Evolutionary conservation across 2,329 filamentous ascomycete genomes (phyloP).

Genomic region (Pyrenochaeta sp.): DNA sequence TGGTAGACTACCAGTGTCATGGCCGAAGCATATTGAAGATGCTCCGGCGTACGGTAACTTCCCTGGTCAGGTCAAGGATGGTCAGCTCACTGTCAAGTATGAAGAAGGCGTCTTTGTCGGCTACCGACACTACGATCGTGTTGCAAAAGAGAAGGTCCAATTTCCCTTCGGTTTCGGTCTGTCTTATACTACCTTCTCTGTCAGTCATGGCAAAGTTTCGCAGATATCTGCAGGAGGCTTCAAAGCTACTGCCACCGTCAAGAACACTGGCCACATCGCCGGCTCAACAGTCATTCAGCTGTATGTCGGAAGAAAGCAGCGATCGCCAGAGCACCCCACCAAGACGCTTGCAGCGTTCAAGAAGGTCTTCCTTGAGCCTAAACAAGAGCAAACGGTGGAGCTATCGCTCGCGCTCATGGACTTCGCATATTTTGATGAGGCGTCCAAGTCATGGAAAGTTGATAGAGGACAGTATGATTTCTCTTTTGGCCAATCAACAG

Average conservation of each 20-base stretch:
- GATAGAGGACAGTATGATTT: constrained; percentile 43
- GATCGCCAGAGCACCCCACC: constrained; percentile 59
- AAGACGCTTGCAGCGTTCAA: constrained; percentile 75
- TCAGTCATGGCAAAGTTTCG: constrained; percentile 65
- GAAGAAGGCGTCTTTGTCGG: constrained; percentile 63
- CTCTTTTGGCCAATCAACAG: constrained; percentile 42
- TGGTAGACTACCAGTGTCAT: constrained; percentile 51
- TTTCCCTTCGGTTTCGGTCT: constrained; percentile 53
- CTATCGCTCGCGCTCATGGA: constrained; percentile 50
- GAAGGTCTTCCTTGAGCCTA: constrained; percentile 67
- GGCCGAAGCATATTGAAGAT: constrained; percentile 47
- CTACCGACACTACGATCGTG: constrained; percentile 67
- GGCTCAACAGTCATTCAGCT: constrained; percentile 65
- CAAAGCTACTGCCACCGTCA: constrained; percentile 52
- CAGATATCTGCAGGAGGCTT: constrained; percentile 60
- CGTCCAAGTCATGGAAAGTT: constrained; percentile 36
- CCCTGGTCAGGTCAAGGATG: constrained; percentile 52
- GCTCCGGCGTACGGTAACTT: constrained; percentile 50
- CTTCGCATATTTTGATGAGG: constrained; percentile 46
- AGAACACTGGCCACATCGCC: constrained; percentile 60
- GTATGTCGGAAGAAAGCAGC: constrained; percentile 63
- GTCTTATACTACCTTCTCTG: constrained; percentile 50
- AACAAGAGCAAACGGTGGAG: constrained; percentile 65
- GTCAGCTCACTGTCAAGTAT: constrained; percentile 69
- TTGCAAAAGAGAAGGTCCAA: constrained; percentile 61